Conservation (phyloP, 2,329 filamentous ascomycete genomes). For the Coniochaeta hoffmannii region DNA sequence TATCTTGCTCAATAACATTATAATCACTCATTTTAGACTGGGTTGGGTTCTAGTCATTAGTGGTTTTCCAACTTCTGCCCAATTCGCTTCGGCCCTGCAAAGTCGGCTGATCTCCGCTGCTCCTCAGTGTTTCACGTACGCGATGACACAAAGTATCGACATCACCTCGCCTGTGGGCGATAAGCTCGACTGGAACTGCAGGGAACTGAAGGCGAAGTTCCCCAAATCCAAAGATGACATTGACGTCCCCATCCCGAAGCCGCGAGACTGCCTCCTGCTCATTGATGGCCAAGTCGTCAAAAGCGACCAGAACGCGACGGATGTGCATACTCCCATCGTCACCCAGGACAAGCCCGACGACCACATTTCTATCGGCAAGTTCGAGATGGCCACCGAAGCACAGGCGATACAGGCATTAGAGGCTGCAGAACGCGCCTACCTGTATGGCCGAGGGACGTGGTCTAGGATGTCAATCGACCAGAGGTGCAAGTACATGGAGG, state of each 20-base stretch:
- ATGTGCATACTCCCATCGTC: neutral
- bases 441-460: neutral
- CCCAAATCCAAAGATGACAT: neutral
- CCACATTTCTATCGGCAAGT: neutral
- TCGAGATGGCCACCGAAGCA: neutral
- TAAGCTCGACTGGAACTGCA: constrained; percentile 2
- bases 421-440: neutral
- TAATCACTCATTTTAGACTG: too few species aligned
- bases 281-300: constrained; percentile 2
- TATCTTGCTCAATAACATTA: too few species aligned
- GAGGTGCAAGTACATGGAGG: constrained; percentile 3
- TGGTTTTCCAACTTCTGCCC: too few species aligned
- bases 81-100: too few species aligned
- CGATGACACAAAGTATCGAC: neutral
- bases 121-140: neutral
- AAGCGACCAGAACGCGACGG: neutral
- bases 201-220: neutral
- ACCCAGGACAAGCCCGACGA: neutral
- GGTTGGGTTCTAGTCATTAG: too few species aligned
- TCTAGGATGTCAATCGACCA: neutral
- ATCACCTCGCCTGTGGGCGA: neutral
- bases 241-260: neutral
- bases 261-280: neutral
- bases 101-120: neutral
- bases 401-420: constrained; percentile 1